Base-by-base conservation (phyloP, 768 basidiomycete genomes). In the Lepiota venenata region DNA sequence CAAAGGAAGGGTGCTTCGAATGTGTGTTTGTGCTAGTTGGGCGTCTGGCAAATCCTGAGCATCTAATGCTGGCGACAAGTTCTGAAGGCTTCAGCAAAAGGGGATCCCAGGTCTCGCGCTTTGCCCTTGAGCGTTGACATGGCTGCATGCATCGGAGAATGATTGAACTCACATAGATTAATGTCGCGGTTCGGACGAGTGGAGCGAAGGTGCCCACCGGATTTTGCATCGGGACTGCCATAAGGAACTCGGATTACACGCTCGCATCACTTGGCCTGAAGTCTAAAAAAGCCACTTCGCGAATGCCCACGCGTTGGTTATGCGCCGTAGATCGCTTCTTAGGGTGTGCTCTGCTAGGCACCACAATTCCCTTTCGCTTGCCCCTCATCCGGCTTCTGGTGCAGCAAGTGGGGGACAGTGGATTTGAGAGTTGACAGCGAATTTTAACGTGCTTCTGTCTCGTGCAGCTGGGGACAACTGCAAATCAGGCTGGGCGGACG, bases 401-500 rank as follows among this genome's bases (percentile, higher is more conserved):
- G 38, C 45, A 54, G 32, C 52, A 45, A 46, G 42, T 38, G 32
- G 45, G n/a, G 45, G 27, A 40, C 32, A 32, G 32, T 9, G 32
- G 8, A 3, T 32, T 32, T 18, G 37, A 37, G 14, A 11, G 14
- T 41, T 54, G 52, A 20, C 45, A 54, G 52, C n/a, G 14, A 29
- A 32, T 39, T 47, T 25, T 36, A 53, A 25, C 16, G 37, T 27
- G 52, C 45, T 54, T 47, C 45, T 54, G 10, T 46, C 37, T 46
- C 52, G 38, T 20, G 45, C 38, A 40, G 44, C 40, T n/a, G 38
- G 29, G 14, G 52, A 47, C 37, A 21, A 39, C 47, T 54, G 52
- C 45, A 47, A 45, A 54, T 54, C 52, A 54, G 37, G 45, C 52
- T 47, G 25, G 45, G 46, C 22, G 39, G 45, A 47, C 52, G 52